Conservation (phyloP, 2,329 filamentous ascomycete genomes). For the Talaromyces marneffei region DNA sequence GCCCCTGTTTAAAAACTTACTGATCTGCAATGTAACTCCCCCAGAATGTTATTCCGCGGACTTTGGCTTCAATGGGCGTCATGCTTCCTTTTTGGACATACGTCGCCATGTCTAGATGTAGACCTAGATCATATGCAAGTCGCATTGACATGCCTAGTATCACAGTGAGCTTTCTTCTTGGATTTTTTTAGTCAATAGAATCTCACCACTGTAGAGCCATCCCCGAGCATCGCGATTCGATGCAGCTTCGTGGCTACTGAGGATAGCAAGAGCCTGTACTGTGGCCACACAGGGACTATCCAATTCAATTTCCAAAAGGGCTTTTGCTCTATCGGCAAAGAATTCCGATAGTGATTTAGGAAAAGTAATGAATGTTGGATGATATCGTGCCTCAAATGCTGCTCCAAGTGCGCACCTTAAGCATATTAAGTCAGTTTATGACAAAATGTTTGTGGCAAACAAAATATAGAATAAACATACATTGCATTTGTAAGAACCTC, state of each 20-base stretch:
- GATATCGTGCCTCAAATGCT: constrained; percentile 40
- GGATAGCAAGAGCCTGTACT: constrained; percentile 42
- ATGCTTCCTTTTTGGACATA: constrained; percentile 39
- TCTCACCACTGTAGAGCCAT: constrained; percentile 44
- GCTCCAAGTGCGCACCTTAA: constrained; percentile 39
- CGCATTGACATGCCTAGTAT: constrained; percentile 40
- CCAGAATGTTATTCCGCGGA: constrained; percentile 40
- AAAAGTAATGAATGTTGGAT: constrained; percentile 39
- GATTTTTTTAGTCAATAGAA: background rate
- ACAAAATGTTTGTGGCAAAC: too few relatives aligned
- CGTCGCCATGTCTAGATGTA: constrained; percentile 37
- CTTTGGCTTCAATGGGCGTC: constrained; percentile 34
- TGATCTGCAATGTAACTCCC: constrained; percentile 39
- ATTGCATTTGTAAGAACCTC: constrained; percentile 40
- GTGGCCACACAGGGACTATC: constrained; percentile 46
- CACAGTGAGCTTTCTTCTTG: background rate
- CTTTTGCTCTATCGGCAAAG: constrained; percentile 40
- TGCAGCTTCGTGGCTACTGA: constrained; percentile 43
- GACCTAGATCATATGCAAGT: constrained; percentile 41
- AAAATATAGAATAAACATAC: constrained; percentile 19
- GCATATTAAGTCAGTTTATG: background rate
- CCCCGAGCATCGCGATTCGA: constrained; percentile 41
- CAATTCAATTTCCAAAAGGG: constrained; percentile 43
- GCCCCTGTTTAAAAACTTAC: constrained; percentile 21
- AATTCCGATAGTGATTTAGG: constrained; percentile 32